Conservation (phyloP, 768 basidiomycete genomes). For the Calocera viscosa region DNA sequence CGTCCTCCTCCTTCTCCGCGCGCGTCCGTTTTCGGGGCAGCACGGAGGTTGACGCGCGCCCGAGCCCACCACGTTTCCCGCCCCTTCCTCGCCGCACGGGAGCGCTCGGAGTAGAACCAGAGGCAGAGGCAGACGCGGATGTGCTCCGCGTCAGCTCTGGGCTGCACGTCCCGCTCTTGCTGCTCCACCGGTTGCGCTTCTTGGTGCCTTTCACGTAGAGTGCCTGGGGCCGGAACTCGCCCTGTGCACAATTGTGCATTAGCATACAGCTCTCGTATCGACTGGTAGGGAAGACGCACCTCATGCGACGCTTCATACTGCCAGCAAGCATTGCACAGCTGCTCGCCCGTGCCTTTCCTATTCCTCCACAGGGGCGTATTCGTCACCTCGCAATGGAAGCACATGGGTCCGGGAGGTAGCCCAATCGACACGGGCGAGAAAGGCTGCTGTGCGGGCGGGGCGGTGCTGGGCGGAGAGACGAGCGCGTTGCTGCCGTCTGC, state of each 20-base stretch:
- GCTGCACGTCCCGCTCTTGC: neutral
- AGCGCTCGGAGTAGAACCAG: neutral
- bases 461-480: too few relatives aligned
- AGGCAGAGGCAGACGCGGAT: neutral
- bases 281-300: neutral
- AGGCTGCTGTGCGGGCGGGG: neutral
- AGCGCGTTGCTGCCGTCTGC: too few relatives aligned
- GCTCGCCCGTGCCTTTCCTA: neutral
- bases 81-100: neutral
- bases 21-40: neutral
- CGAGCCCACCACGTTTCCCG: neutral
- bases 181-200: neutral
- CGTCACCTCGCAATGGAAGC: neutral
- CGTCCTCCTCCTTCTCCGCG: conserved; percentile 1
- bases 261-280: too few relatives aligned
- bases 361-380: neutral
- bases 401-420: neutral
- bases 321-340: neutral
- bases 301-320: neutral
- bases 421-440: neutral
- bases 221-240: too few relatives aligned
- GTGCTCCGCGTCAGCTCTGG: neutral
- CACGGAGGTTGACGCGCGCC: neutral
- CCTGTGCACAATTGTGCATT: too few relatives aligned
- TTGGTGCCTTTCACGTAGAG: neutral